phyloP scores from a whole-genome alignment of 805 yeast genomes.

The Komagataella phaffii region DNA sequence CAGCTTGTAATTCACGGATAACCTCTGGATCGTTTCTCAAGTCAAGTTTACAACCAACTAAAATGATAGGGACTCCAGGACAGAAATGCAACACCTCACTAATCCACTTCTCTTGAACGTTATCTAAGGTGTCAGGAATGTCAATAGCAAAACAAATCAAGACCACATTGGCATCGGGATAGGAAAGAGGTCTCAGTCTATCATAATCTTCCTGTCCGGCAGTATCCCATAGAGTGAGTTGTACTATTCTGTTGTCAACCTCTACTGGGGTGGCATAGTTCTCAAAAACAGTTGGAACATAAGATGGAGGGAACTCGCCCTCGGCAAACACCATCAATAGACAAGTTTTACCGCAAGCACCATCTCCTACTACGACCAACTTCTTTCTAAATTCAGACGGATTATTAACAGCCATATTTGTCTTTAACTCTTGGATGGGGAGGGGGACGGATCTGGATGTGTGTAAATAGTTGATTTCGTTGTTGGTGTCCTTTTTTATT shows the following conservation, averaged over 20 bases:
- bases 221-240: constrained; percentile 94
- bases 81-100: constrained; percentile 90
- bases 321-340: constrained; percentile 73
- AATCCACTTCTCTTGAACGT: constrained; percentile 93
- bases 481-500: neutral
- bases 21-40: constrained; percentile 73
- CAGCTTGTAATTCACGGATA: constrained; percentile 58
- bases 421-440: neutral
- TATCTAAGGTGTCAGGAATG: constrained; percentile 83
- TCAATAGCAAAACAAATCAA: constrained; percentile 86
- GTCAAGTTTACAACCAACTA: constrained; percentile 88
- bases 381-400: constrained; percentile 50
- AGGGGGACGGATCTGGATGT: neutral
- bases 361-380: constrained; percentile 92
- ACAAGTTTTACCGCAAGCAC: constrained; percentile 96
- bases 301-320: constrained; percentile 88
- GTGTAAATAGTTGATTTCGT: neutral
- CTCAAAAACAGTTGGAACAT: constrained; percentile 94
- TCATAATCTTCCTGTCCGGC: constrained; percentile 98
- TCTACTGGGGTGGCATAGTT: constrained; percentile 96
- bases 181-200: constrained; percentile 80
- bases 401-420: neutral
- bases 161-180: constrained; percentile 87
- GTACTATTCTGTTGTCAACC: constrained; percentile 83
- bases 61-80: constrained; percentile 83